Evolutionary conservation across 306 rosid species (phyloP), one percentile per base, ranked within the genome.

Genomic region (Trifolium fragiferum): DNA sequence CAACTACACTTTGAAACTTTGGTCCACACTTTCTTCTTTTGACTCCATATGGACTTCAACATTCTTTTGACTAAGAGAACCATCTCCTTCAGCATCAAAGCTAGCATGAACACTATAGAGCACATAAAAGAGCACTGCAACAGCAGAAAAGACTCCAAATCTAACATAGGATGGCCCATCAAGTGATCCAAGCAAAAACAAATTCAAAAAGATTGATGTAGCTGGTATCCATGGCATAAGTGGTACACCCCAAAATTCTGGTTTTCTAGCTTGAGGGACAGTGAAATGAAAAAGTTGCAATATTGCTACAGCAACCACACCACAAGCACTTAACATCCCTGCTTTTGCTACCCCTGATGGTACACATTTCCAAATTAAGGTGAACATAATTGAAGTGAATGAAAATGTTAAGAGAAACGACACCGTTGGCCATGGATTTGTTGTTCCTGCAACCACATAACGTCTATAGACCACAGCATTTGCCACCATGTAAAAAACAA

Each of bases 401-500:
- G 97, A 84, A 38, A 91, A 81, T 0, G 94, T 76, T 84, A 87
- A 80, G 20, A 93, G 90, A 85, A 87, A 93, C 13, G 96, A 91
- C 68, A 93, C 15, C 8, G 98, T 93, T n/a, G 98, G 96, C 81
- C 94, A 78, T 23, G 96, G 96, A 77, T 90, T 88, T 0, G 92
- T 93, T 38, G 85, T 87, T 73, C 96, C 96, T 19, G 78, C 72
- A 1, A 37, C 82, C 13, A 91, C 96, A 37, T 93, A 93, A 1
- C 98, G 96, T 68, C 97, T 81, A 54, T 85, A 93, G 33, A 93
- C 82, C 72, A 91, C 94, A 5, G 97, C 98, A 50, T 90, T 93
- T 41, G 96, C 94, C 72, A 93, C 98, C 98, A 93, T 91, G 91
- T 89, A 93, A 62, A 91, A 93, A n/a, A 93, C 98, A 53, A 91